Conservation (phyloP, 768 basidiomycete genomes). For the Naganishia friedmannii region DNA sequence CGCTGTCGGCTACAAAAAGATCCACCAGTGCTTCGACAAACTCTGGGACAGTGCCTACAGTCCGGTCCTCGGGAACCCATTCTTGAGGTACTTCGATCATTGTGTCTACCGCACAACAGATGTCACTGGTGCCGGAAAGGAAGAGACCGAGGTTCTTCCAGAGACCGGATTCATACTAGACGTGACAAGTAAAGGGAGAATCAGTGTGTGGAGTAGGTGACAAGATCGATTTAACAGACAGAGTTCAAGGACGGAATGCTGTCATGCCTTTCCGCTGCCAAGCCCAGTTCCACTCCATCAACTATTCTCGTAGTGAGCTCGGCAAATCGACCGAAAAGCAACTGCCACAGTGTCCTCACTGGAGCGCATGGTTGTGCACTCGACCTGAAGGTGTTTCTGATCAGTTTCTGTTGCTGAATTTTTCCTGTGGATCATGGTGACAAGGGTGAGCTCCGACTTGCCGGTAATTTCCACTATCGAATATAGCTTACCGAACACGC, state of each 20-base stretch:
- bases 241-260: constrained; percentile 18
- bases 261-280: constrained; percentile 7
- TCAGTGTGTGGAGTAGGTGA: neutral
- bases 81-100: constrained; percentile 24
- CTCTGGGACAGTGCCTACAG: constrained; percentile 4
- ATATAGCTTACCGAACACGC: neutral
- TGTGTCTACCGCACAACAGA: constrained; percentile 10
- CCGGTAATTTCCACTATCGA: neutral
- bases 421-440: neutral
- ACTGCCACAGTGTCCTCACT: constrained; percentile 13
- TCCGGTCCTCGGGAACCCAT: constrained; percentile 11
- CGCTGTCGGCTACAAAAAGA: constrained; percentile 21
- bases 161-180: constrained; percentile 14
- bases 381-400: constrained; percentile 13
- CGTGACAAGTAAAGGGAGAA: neutral
- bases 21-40: constrained; percentile 27
- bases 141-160: constrained; percentile 18
- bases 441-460: neutral
- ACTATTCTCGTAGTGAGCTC: constrained; percentile 17
- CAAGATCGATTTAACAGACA: neutral
- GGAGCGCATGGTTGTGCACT: constrained; percentile 13
- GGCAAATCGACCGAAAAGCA: constrained; percentile 15
- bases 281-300: constrained; percentile 16
- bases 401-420: constrained; percentile 18
- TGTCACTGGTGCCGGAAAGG: constrained; percentile 7